Evolutionary conservation across 305 asterid genomes (phyloP).

Genomic region (Rubia peregrina): DNA sequence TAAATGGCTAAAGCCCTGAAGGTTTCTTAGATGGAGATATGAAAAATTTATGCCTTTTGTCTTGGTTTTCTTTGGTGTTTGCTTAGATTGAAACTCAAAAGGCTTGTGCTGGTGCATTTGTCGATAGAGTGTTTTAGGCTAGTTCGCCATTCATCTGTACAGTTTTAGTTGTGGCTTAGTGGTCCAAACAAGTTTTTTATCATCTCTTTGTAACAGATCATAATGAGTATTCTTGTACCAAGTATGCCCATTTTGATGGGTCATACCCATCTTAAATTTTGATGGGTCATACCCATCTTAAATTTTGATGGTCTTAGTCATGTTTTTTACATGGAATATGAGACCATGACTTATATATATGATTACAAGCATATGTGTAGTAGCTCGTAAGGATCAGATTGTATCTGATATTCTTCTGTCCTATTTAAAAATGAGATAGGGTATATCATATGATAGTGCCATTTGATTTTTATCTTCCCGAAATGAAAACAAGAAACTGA

Average conservation of each 20-base stretch:
- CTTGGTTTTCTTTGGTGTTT: background rate
- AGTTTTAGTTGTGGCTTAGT: background rate
- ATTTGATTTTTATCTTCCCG: background rate
- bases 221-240: background rate
- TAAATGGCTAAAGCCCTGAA: background rate
- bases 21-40: conserved; percentile 1
- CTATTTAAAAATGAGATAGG: background rate
- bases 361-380: background rate
- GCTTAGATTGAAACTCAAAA: background rate
- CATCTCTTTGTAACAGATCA: background rate
- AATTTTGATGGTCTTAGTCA: background rate
- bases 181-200: background rate
- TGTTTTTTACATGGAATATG: background rate
- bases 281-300: background rate
- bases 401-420: background rate
- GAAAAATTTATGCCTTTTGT: background rate
- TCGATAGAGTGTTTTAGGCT: background rate
- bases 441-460: background rate
- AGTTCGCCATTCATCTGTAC: background rate
- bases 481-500: too few species aligned
- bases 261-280: too few species aligned
- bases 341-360: background rate
- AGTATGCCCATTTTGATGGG: background rate
- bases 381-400: background rate
- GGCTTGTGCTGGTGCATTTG: background rate